Conservation (phyloP, 2,329 filamentous ascomycete genomes). For the Scedosporium boydii region DNA sequence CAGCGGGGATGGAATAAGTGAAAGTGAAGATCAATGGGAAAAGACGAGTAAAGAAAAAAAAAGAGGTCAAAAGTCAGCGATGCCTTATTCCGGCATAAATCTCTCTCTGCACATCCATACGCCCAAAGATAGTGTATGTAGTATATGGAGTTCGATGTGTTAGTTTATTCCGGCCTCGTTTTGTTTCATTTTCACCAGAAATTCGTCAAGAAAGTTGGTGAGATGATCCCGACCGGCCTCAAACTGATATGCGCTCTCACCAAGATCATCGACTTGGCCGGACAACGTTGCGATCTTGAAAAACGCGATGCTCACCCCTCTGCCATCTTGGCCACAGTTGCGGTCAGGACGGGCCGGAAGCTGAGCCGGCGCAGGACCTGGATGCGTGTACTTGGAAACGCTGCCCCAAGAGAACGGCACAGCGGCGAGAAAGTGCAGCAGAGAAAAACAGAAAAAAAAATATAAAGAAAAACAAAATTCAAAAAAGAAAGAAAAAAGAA, state of each 20-base stretch:
- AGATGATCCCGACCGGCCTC: not conserved
- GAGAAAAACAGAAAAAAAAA: not conserved
- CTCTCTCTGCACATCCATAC: not conserved
- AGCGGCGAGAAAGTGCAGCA: not conserved
- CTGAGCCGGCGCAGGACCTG: not conserved
- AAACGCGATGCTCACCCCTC: not conserved
- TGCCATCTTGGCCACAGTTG: not conserved
- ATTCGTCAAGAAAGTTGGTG: not conserved
- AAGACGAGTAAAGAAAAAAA: not conserved
- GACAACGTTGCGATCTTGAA: too few species aligned
- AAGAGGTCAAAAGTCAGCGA: not conserved
- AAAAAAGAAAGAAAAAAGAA: not conserved
- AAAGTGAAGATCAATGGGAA: not conserved
- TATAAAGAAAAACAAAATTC: not conserved
- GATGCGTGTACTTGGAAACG: not conserved
- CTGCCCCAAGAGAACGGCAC: not conserved
- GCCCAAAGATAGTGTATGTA: too few species aligned
- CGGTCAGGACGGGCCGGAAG: conserved; percentile 3
- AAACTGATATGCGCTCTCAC: too few species aligned
- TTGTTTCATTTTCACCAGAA: not conserved
- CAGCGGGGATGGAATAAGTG: not conserved
- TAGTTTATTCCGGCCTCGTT: not conserved
- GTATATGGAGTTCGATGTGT: not conserved
- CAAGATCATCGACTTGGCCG: too few species aligned
- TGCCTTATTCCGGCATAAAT: not conserved